phyloP scores from a whole-genome alignment of 495 filamentous ascomycete genomes.

The Aspergillus sclerotioniger region DNA sequence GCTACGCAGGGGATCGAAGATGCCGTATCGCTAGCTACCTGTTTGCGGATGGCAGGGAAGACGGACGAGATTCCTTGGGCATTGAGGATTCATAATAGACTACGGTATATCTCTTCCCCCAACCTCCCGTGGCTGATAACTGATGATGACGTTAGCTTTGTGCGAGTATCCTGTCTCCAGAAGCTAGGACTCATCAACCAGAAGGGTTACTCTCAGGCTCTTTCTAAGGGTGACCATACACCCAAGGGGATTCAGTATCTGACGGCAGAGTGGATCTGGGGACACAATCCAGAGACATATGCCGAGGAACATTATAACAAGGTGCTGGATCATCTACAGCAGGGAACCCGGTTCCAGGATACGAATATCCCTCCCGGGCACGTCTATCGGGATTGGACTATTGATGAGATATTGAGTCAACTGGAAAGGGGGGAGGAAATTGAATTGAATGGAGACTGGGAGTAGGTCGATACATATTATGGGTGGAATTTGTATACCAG shows the following conservation, averaged over 20 bases:
- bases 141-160: neutral
- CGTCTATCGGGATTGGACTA: constrained; percentile 28
- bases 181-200: neutral
- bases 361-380: constrained; percentile 32
- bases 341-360: constrained; percentile 26
- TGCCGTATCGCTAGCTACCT: constrained; percentile 60
- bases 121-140: neutral
- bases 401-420: constrained; percentile 37
- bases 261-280: constrained; percentile 48
- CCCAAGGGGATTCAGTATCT: neutral
- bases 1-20: constrained; percentile 72
- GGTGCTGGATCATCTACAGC: constrained; percentile 32
- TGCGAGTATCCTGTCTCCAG: neutral
- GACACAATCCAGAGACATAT: constrained; percentile 62
- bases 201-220: neutral
- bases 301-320: constrained; percentile 53
- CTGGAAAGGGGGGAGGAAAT: constrained; percentile 33
- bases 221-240: neutral
- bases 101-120: neutral
- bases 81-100: neutral
- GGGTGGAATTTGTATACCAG: neutral
- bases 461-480: neutral
- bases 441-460: constrained; percentile 20
- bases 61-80: constrained; percentile 22
- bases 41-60: constrained; percentile 52